Conservation (phyloP, 371 early-diverging fungal genomes). For the Mortierella sp. region DNA sequence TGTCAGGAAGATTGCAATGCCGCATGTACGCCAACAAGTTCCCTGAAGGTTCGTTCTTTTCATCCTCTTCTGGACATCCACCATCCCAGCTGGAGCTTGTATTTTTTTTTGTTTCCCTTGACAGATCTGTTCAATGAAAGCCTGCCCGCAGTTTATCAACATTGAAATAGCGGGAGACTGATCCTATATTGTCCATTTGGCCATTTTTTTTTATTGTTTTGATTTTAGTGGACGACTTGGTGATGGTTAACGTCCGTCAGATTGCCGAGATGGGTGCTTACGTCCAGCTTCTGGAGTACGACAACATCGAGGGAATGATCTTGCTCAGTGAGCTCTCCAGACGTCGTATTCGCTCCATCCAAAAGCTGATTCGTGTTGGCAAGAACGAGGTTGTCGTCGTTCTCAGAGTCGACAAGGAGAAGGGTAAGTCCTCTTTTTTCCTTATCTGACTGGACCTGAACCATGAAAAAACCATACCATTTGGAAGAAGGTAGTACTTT, state of each 20-base stretch:
- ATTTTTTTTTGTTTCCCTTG: constrained; percentile 6
- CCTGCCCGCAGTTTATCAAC: not conserved
- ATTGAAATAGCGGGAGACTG: not conserved
- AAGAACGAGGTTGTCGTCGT: constrained; percentile 98
- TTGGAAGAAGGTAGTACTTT: too few relatives aligned
- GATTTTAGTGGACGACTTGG: constrained; percentile 93
- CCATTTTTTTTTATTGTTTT: not conserved
- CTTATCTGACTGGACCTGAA: not conserved
- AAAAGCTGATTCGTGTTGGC: constrained; percentile 98
- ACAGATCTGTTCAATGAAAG: not conserved
- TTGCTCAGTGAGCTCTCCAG: constrained; percentile 96
- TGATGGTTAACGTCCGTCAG: constrained; percentile 98
- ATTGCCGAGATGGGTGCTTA: constrained; percentile 99
- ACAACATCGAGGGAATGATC: constrained; percentile 98
- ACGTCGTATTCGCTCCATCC: constrained; percentile 98
- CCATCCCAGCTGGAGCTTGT: not conserved
- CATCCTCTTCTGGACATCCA: not conserved
- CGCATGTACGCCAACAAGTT: constrained; percentile 96
- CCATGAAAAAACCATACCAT: too few relatives aligned
- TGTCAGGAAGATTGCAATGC: constrained; percentile 69
- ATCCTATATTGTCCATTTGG: not conserved
- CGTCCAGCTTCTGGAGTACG: constrained; percentile 93
- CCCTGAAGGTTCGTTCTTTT: constrained; percentile 74
- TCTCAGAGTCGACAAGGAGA: constrained; percentile 98
- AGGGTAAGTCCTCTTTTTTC: constrained; percentile 72